Evolutionary conservation across 164 flowering plant species (phyloP).

Genomic region (Berberis vulgaris): DNA sequence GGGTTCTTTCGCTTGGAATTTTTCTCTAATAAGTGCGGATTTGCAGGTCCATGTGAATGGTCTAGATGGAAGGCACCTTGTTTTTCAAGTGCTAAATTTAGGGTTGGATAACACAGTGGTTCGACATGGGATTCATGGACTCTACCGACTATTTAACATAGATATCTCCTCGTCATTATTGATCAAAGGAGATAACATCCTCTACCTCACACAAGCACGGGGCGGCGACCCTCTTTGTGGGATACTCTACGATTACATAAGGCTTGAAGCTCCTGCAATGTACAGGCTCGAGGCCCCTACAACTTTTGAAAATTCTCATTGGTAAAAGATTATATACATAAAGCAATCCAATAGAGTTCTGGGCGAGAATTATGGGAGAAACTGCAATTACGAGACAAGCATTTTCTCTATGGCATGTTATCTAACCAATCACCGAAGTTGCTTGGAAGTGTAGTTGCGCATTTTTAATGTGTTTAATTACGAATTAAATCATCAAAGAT

Average conservation of each 20-base stretch:
- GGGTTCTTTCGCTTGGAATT: not conserved
- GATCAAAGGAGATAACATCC: slow-evolving; percentile 32
- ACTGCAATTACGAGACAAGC: no score
- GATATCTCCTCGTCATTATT: slow-evolving; percentile 24
- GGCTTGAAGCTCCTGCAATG: slow-evolving; percentile 38
- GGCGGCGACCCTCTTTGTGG: slow-evolving; percentile 37
- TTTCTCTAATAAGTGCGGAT: not conserved
- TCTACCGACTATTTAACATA: slow-evolving; percentile 33
- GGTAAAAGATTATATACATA: not conserved
- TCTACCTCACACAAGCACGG: slow-evolving; percentile 43
- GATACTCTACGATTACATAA: slow-evolving; percentile 38
- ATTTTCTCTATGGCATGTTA: no score
- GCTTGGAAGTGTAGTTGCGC: no score
- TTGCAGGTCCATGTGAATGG: slow-evolving; percentile 23
- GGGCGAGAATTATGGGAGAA: no score
- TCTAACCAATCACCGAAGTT: no score
- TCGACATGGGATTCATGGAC: slow-evolving; percentile 55
- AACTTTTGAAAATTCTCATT: not conserved
- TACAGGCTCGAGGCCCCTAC: slow-evolving; percentile 10
- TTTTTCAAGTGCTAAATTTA: slow-evolving; percentile 26
- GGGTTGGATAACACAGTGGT: slow-evolving; percentile 39
- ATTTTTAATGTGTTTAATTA: no score
- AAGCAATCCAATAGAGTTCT: no score
- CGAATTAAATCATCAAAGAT: no score
- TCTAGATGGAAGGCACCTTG: slow-evolving; percentile 16